Evolutionary conservation across 1,139 yeast species (phyloP), one percentile per base, ranked within the genome.

Genomic region (Arxiozyma slooffiae): DNA sequence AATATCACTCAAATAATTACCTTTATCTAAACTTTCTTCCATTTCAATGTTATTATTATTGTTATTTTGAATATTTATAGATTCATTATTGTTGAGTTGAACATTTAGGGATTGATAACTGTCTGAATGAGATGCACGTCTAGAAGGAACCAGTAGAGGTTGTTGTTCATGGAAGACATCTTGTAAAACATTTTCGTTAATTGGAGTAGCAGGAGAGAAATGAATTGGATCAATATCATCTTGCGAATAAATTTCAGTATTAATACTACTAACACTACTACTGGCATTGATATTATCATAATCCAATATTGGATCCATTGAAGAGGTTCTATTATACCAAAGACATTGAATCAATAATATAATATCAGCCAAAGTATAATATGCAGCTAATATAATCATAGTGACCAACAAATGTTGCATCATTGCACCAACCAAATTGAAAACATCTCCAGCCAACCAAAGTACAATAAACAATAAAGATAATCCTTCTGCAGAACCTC

Each of bases 331-430:
- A 9, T 86, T 85, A 65, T 90, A 90, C 50, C 78, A 78, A 49
- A 87, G 71, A 60, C 96, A 87, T 67, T 90, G 97, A 69, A 82
- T 75, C 47, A 89, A 74, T 52, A 90, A 74, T 2, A 89, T 84
- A 7, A 89, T 69, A 69, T 92, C 98, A 0, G 97, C 97, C 36
- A 85, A 68, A 0, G 97, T 89, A 66, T 92, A 92, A 68, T 90
- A 92, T 0, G 90, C 77, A 3, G 97, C 97, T 55, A 92, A 75
- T 7, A 90, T 79, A 55, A 83, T 82, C 96, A 90, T 90, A 1
- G 97, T 90, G 34, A 96, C 95, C 54, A 90, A 74, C 2, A 90
- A 90, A 9, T 89, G 88, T 69, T 90, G 97, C 55, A 89, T 67
- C 7, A 88, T 73, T 1, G 96, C 89, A 7, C 97, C 97, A 41